These are phyloP conservation scores for Chimonanthus salicifolius DNA, from an alignment of 164 flowering plant genomes.

Conservation along the genomic window DNA sequence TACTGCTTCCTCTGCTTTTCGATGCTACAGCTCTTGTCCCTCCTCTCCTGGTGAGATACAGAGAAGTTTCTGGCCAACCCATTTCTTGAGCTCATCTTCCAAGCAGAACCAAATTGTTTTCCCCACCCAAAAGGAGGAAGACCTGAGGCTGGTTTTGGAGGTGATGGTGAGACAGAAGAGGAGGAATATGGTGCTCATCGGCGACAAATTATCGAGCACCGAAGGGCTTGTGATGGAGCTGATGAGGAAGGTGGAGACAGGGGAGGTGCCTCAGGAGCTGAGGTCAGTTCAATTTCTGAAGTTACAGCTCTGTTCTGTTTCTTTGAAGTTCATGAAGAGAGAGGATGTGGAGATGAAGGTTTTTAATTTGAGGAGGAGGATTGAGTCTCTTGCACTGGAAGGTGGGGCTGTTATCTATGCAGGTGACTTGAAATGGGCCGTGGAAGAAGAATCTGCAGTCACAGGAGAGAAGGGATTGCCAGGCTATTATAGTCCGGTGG, in stretches of 20 bases:
- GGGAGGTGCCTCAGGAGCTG: conserved; percentile 64
- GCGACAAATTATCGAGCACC: conserved; percentile 37
- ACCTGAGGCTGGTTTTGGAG: conserved; percentile 56
- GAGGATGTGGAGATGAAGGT: conserved; percentile 62
- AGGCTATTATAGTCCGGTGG: conserved; percentile 40
- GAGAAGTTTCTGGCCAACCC: conserved; percentile 47
- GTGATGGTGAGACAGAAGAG: conserved; percentile 50
- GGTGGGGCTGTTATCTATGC: conserved; percentile 60
- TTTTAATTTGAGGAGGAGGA: conserved; percentile 48
- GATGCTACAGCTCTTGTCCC: too few relatives aligned
- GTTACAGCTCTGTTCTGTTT: conserved; percentile 46
- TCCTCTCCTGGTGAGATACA: conserved; percentile 9
- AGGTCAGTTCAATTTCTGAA: conserved; percentile 49
- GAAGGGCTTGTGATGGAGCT: conserved; percentile 55
- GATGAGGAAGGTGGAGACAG: conserved; percentile 52
- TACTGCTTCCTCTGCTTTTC: conserved; percentile 38
- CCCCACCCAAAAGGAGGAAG: conserved; percentile 21
- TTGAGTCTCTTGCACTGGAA: conserved; percentile 37
- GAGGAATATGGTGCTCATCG: conserved; percentile 62
- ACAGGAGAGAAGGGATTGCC: conserved; percentile 9
- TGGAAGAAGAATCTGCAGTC: conserved; percentile 22
- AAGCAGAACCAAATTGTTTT: too few relatives aligned
- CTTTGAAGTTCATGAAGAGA: conserved; percentile 63
- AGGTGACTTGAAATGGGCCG: conserved; percentile 78
- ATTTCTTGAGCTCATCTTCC: conserved; percentile 24